These are phyloP conservation scores for Aspergillus ochraceus DNA, from an alignment of 2,329 filamentous ascomycete species.

Conservation along the genomic window DNA sequence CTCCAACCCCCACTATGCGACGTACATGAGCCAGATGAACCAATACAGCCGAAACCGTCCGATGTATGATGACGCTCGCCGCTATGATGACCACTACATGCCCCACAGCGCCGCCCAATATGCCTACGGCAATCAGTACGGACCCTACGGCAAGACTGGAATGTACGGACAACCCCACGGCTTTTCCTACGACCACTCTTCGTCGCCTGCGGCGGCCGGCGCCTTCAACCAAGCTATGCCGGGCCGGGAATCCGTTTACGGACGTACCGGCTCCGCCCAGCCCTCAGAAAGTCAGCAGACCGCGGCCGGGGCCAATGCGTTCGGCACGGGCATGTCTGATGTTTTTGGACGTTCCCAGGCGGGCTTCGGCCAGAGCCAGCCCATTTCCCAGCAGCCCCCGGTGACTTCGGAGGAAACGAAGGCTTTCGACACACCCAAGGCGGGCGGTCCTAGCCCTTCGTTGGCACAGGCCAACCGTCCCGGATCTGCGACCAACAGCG, in stretches of 20 bases:
- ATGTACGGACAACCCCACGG: constrained; percentile 65
- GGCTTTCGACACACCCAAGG: constrained; percentile 58
- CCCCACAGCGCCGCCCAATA: constrained; percentile 53
- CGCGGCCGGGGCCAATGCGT: constrained; percentile 50
- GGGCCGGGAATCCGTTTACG: constrained; percentile 59
- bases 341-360: constrained; percentile 60
- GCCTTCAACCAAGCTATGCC: constrained; percentile 44
- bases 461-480: constrained; percentile 64
- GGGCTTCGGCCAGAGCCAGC: constrained; percentile 58
- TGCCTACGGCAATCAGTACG: constrained; percentile 53
- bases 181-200: constrained; percentile 66
- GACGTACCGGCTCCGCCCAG: constrained; percentile 58
- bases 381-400: constrained; percentile 50
- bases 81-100: constrained; percentile 51
- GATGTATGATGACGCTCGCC: constrained; percentile 51
- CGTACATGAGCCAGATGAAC: constrained; percentile 60
- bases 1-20: constrained; percentile 60
- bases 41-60: constrained; percentile 50
- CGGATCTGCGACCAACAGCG: constrained; percentile 62
- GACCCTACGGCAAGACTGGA: constrained; percentile 56
- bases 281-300: constrained; percentile 57
- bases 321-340: constrained; percentile 55
- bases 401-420: constrained; percentile 56
- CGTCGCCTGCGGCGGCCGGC: constrained; percentile 62
- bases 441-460: constrained; percentile 60